These are phyloP conservation scores for Colletotrichum aenigma DNA, from an alignment of 2,329 filamentous ascomycete genomes.

Conservation along the genomic window DNA sequence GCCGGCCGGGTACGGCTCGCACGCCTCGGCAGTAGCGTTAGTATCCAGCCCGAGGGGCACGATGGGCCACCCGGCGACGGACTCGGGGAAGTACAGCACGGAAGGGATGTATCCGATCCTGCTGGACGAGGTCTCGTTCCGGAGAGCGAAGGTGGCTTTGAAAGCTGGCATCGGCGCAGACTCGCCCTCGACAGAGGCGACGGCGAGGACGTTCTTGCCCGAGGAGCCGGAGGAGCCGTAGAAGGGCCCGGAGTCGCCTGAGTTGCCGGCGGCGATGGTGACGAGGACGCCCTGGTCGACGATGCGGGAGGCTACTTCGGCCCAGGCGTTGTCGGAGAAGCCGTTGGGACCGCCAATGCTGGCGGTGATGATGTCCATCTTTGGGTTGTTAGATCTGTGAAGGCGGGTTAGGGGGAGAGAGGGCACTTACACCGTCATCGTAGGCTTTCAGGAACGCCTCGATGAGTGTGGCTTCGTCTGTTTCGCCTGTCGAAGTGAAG, in stretches of 20 bases:
- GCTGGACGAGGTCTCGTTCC: slow-evolving; percentile 9
- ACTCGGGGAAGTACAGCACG: slow-evolving; percentile 33
- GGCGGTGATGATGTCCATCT: slow-evolving; percentile 45
- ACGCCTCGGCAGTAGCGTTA: slow-evolving; percentile 27
- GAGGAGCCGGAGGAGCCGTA: slow-evolving; percentile 44
- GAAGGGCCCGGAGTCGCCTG: slow-evolving; percentile 54
- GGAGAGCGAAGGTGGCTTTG: slow-evolving; percentile 31
- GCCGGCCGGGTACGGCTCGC: slow-evolving; percentile 25
- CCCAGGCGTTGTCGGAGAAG: slow-evolving; percentile 37
- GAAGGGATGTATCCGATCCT: slow-evolving; percentile 35
- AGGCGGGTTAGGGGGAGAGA: rapidly evolving
- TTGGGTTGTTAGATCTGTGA: rapidly evolving
- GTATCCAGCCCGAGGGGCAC: slow-evolving; percentile 29
- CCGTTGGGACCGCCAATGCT: slow-evolving; percentile 43
- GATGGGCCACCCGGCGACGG: slow-evolving; percentile 37
- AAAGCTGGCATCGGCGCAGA: slow-evolving; percentile 29
- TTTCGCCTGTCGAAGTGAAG: slow-evolving; percentile 19
- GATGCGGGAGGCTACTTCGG: slow-evolving; percentile 41
- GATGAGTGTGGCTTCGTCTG: slow-evolving; percentile 41
- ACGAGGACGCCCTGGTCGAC: slow-evolving; percentile 51
- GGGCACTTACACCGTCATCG: slow-evolving; percentile 28
- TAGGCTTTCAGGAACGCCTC: slow-evolving; percentile 39
- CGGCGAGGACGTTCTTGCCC: slow-evolving; percentile 44
- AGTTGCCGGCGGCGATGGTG: slow-evolving; percentile 56
- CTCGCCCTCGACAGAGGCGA: slow-evolving; percentile 44